Conservation (phyloP, 192 early-diverging fungal genomes). For the Podila minutissima region DNA sequence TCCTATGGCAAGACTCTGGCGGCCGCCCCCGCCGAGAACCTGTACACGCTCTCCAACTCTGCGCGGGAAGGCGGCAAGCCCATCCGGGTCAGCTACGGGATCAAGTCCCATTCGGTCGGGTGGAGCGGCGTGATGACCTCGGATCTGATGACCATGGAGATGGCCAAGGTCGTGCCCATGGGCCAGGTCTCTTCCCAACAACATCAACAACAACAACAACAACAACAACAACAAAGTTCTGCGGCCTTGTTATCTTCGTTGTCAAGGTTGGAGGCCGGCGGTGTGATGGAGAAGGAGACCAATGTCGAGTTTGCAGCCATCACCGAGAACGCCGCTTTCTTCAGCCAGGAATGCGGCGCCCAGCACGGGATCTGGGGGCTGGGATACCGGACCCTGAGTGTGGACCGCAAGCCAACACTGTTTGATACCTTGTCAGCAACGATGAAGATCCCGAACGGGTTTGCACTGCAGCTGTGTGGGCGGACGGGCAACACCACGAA, state of each 20-base stretch:
- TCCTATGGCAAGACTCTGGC: slow-evolving; percentile 2
- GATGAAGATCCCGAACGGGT: slow-evolving; percentile 49
- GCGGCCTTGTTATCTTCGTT: too few relatives aligned
- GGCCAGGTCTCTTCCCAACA: background rate
- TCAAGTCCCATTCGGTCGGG: slow-evolving; percentile 43
- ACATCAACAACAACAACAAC: too few relatives aligned
- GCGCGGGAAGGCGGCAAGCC: slow-evolving; percentile 11
- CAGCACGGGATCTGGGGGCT: slow-evolving; percentile 51
- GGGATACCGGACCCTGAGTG: slow-evolving; percentile 23
- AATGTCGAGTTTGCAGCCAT: slow-evolving; percentile 49
- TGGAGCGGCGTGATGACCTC: slow-evolving; percentile 48
- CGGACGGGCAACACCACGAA: slow-evolving; percentile 26
- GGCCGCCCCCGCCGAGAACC: slow-evolving; percentile 29
- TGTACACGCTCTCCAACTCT: slow-evolving; percentile 25
- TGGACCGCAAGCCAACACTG: slow-evolving; percentile 28
- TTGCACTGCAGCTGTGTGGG: slow-evolving; percentile 45
- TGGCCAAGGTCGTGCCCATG: slow-evolving; percentile 32
- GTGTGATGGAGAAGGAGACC: slow-evolving; percentile 40
- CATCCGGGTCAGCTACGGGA: slow-evolving; percentile 39
- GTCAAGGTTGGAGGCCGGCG: background rate
- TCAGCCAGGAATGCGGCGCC: slow-evolving; percentile 40
- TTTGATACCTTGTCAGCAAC: slow-evolving; percentile 39
- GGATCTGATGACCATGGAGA: slow-evolving; percentile 35
- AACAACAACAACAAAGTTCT: background rate
- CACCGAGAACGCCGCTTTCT: slow-evolving; percentile 28